Evolutionary conservation across 1,139 yeast species (phyloP).

Genomic region (Wickerhamomyces sp.): DNA sequence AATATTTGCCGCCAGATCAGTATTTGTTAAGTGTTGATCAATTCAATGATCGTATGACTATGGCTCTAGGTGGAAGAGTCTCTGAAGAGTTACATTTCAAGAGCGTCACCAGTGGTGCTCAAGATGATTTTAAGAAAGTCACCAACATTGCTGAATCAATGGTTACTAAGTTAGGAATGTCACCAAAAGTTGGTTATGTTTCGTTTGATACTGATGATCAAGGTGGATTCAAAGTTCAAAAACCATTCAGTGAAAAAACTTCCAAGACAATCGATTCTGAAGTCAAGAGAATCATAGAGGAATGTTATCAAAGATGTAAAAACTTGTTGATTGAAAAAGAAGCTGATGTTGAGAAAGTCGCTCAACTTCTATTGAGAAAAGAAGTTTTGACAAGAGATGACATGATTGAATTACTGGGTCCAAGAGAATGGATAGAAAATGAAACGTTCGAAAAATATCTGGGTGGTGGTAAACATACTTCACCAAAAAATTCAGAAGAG

Average conservation of each 20-base stretch:
- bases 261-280: slow-evolving; percentile 77
- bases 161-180: slow-evolving; percentile 94
- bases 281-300: slow-evolving; percentile 73
- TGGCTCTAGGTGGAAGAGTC: slow-evolving; percentile 96
- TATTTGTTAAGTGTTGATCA: slow-evolving; percentile 77
- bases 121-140: slow-evolving; percentile 95
- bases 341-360: slow-evolving; percentile 76
- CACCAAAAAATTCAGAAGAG: slow-evolving; percentile 13
- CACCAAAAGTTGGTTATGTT: slow-evolving; percentile 75
- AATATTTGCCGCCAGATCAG: slow-evolving; percentile 91
- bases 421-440: slow-evolving; percentile 83
- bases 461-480: slow-evolving; percentile 26
- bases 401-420: slow-evolving; percentile 81
- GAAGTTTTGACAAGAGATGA: slow-evolving; percentile 90
- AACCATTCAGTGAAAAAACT: slow-evolving; percentile 89
- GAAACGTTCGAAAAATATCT: slow-evolving; percentile 89
- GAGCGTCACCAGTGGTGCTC: slow-evolving; percentile 91
- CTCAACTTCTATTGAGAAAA: slow-evolving; percentile 74
- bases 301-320: slow-evolving; percentile 70
- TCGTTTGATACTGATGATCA: slow-evolving; percentile 63
- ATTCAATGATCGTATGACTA: slow-evolving; percentile 83
- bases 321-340: slow-evolving; percentile 63
- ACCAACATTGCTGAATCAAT: slow-evolving; percentile 89
- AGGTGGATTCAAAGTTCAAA: slow-evolving; percentile 50
- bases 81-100: slow-evolving; percentile 89